These are phyloP conservation scores for Xylariaceae sp. DNA, from an alignment of 2,329 filamentous ascomycete genomes.

Conservation along the genomic window DNA sequence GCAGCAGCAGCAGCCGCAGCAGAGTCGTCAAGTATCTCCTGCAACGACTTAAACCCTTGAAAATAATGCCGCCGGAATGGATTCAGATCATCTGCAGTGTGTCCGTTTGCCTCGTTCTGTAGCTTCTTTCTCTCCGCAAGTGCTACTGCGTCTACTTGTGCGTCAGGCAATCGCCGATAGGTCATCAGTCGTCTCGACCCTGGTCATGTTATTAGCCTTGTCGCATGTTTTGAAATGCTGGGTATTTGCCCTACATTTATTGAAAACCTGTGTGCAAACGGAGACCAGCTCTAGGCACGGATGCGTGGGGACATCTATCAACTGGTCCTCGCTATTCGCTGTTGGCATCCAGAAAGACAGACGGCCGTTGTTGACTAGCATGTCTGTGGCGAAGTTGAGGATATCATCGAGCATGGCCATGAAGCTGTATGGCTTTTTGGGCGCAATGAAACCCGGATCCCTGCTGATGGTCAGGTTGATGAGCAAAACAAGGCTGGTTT, in stretches of 20 bases:
- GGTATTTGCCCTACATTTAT: conserved; percentile 63
- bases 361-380: conserved; percentile 73
- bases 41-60: conserved; percentile 45
- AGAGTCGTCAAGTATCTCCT: conserved; percentile 15
- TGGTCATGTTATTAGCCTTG: conserved; percentile 32
- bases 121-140: conserved; percentile 33
- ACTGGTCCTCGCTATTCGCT: conserved; percentile 71
- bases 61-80: conserved; percentile 59
- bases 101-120: conserved; percentile 36
- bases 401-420: conserved; percentile 87
- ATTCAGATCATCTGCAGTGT: conserved; percentile 56
- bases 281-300: conserved; percentile 68
- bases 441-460: conserved; percentile 45
- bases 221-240: background rate
- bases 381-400: conserved; percentile 71
- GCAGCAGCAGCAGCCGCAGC: too few relatives aligned
- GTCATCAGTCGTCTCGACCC: conserved; percentile 88
- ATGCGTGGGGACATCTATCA: conserved; percentile 73
- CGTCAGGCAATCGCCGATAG: conserved; percentile 68
- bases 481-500: too few relatives aligned
- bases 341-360: conserved; percentile 98
- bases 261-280: conserved; percentile 82
- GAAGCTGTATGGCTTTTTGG: conserved; percentile 91
- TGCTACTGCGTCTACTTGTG: conserved; percentile 44
- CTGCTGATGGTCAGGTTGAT: conserved; percentile 17